Percentiles rank a stretch among this genome's conserved stretches.
These are phyloP conservation scores for Euphorbia tirucalli DNA, from an alignment of 345 rosid species.

Conservation along the genomic window DNA sequence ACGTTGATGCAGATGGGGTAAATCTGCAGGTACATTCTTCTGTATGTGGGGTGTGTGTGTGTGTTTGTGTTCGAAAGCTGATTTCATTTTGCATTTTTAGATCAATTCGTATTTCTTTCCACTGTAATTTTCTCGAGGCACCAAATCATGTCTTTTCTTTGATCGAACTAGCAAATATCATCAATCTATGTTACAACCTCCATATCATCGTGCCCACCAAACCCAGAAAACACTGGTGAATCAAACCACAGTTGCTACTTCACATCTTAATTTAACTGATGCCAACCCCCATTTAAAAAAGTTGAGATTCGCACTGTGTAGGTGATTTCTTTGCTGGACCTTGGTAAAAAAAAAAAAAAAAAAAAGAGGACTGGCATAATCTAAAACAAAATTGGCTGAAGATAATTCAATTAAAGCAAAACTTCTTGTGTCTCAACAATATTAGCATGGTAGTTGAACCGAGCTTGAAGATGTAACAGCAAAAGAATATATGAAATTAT, in stretches of 20 bases:
- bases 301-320: background rate
- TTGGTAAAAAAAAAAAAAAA: background rate
- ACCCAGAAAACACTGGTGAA: background rate
- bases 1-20: slow-evolving; percentile 66
- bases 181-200: background rate
- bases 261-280: background rate
- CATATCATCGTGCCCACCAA: background rate
- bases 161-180: background rate
- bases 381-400: background rate
- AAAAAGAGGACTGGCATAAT: background rate
- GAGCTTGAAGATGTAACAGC: background rate
- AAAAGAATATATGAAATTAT: background rate
- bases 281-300: background rate
- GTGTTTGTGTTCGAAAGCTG: background rate
- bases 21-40: slow-evolving; percentile 67
- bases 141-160: background rate
- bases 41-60: background rate
- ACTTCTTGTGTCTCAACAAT: background rate
- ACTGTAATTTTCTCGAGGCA: background rate
- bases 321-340: background rate
- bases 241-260: background rate
- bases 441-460: background rate
- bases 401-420: background rate
- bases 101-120: background rate
- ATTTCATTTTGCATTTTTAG: background rate